Percentiles rank a stretch among this genome's conserved stretches.
These are phyloP conservation scores for Exophiala oligosperma DNA, from an alignment of 2,329 filamentous ascomycete genomes.

Conservation along the genomic window DNA sequence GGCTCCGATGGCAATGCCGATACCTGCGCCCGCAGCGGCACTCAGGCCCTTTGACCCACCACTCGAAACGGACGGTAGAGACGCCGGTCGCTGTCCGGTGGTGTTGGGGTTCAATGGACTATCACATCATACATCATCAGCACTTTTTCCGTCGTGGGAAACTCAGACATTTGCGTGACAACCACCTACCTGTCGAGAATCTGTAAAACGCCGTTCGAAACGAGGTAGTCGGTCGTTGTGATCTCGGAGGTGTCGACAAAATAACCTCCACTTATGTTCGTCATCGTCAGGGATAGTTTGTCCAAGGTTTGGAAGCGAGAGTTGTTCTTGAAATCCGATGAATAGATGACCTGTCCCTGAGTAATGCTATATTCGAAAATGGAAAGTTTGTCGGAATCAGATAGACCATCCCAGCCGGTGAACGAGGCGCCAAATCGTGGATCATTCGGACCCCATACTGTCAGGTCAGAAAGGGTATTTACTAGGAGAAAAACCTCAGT, in stretches of 20 bases:
- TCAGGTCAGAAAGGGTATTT: conserved; percentile 43
- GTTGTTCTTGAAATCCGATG: conserved; percentile 44
- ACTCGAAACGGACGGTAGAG: neutral
- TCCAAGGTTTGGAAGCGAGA: conserved; percentile 41
- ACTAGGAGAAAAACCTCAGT: conserved; percentile 20
- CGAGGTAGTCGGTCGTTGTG: conserved; percentile 50
- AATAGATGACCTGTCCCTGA: conserved; percentile 56
- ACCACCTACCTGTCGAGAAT: conserved; percentile 56
- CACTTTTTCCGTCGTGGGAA: neutral
- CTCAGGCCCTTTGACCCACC: conserved; percentile 16
- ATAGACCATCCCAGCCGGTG: conserved; percentile 51
- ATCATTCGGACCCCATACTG: conserved; percentile 63
- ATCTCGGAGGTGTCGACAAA: conserved; percentile 57
- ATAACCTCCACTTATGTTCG: conserved; percentile 41
- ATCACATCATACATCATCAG: neutral
- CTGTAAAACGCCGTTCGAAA: conserved; percentile 59
- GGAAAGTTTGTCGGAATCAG: conserved; percentile 47
- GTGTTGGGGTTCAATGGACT: conserved; percentile 24
- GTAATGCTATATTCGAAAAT: conserved; percentile 68
- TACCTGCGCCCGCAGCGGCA: conserved; percentile 20
- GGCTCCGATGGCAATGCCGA: conserved; percentile 26
- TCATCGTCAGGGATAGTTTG: conserved; percentile 49
- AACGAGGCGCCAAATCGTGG: conserved; percentile 60
- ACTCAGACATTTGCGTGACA: too few species aligned
- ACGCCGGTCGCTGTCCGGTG: conserved; percentile 6